Percentiles rank a stretch among this genome's conserved stretches.
Conservation (phyloP, 129 eudicot species). For the Rutidosis leptorrhynchoides region DNA sequence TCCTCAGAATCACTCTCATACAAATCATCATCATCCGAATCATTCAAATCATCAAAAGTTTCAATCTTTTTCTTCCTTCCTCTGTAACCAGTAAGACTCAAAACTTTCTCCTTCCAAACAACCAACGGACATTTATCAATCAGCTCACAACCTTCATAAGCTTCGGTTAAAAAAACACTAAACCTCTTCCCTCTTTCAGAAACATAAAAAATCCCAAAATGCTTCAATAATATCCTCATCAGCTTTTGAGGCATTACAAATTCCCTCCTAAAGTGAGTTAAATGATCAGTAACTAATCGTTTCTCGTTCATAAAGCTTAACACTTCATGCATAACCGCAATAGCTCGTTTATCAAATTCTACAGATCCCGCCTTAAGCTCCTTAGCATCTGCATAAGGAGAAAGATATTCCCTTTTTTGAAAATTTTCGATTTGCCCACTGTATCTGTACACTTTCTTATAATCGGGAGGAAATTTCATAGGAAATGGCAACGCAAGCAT, state of each 20-base stretch:
- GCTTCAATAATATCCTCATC: constrained; percentile 84
- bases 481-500: constrained; percentile 75
- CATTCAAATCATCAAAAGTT: constrained; percentile 49
- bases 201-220: constrained; percentile 92
- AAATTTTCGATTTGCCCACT: constrained; percentile 61
- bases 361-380: constrained; percentile 68
- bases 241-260: constrained; percentile 21
- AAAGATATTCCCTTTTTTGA: constrained; percentile 71
- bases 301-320: constrained; percentile 84
- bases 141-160: constrained; percentile 79
- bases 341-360: constrained; percentile 94
- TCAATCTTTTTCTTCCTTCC: constrained; percentile 64
- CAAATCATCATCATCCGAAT: constrained; percentile 47
- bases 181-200: constrained; percentile 91
- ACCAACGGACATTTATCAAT: constrained; percentile 78
- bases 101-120: constrained; percentile 82
- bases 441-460: constrained; percentile 62
- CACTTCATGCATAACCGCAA: constrained; percentile 94
- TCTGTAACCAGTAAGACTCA: constrained; percentile 53
- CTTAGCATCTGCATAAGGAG: constrained; percentile 90
- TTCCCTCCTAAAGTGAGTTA: constrained; percentile 22
- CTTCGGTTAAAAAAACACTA: constrained; percentile 81
- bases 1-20: constrained; percentile 63
- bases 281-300: constrained; percentile 81
- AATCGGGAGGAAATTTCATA: constrained; percentile 68